These are phyloP conservation scores for Fraxinus paxiana DNA, from an alignment of 305 asterid species.

Conservation along the genomic window DNA sequence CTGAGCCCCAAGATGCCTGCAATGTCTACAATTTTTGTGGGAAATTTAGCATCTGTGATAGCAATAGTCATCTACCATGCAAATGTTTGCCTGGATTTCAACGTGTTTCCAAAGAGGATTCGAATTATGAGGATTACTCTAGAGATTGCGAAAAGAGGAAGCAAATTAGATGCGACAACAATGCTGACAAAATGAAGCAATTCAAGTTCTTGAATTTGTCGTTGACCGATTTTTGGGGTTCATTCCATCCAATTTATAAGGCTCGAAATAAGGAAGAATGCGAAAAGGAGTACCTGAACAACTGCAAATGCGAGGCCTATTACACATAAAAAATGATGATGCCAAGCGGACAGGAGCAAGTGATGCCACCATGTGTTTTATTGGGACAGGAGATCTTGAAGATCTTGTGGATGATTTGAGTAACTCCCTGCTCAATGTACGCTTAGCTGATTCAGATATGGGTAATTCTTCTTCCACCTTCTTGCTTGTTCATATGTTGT, in stretches of 20 bases:
- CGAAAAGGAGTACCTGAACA: not conserved
- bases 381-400: constrained; percentile 22
- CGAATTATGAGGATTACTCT: constrained; percentile 28
- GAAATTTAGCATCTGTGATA: constrained; percentile 29
- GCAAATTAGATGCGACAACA: constrained; percentile 13
- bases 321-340: too few species aligned
- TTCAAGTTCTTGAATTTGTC: constrained; percentile 23
- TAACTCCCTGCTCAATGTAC: too few species aligned
- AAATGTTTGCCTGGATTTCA: constrained; percentile 36
- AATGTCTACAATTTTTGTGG: constrained; percentile 31
- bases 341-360: not conserved
- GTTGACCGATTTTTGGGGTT: not conserved
- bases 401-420: constrained; percentile 17
- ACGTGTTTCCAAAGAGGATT: constrained; percentile 7
- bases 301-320: not conserved
- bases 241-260: not conserved
- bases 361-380: constrained; percentile 7
- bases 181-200: not conserved
- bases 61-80: constrained; percentile 9
- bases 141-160: constrained; percentile 31
- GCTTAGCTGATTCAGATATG: not conserved
- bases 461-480: constrained; percentile 14
- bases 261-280: constrained; percentile 13
- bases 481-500: not conserved
- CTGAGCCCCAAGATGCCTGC: constrained; percentile 29